These are phyloP conservation scores for Suillus sp. DNA, from an alignment of 768 basidiomycete species.

Conservation along the genomic window DNA sequence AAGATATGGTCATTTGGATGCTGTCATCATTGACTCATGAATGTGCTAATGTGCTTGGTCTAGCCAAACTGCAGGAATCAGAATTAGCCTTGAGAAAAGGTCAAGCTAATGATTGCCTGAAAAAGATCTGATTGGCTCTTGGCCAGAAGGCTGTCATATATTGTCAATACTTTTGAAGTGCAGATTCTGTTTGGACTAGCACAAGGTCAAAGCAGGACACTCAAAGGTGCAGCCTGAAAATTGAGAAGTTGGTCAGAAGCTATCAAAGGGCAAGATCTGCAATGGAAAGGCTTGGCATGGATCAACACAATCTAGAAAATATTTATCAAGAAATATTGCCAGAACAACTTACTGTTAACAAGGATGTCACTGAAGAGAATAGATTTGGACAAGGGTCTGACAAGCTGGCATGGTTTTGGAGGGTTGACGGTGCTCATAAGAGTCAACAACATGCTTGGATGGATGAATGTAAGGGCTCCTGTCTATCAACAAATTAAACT, in stretches of 20 bases:
- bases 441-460: constrained; percentile 6
- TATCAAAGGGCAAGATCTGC: constrained; percentile 8
- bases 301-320: not conserved
- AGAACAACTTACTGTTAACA: constrained; percentile 8
- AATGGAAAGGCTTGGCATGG: not conserved
- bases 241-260: constrained; percentile 1
- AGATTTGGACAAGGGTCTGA: constrained; percentile 13
- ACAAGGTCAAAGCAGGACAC: constrained; percentile 11
- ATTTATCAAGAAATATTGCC: constrained; percentile 8
- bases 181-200: constrained; percentile 1
- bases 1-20: not conserved
- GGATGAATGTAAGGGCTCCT: constrained; percentile 4
- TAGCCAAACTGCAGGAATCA: no score
- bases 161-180: constrained; percentile 9
- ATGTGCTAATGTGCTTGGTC: not conserved
- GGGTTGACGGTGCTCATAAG: not conserved
- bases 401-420: constrained; percentile 13
- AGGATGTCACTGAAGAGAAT: constrained; percentile 17
- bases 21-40: not conserved
- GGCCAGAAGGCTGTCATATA: no score
- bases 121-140: no score
- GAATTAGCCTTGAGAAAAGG: no score
- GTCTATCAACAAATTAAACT: not conserved
- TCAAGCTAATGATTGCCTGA: no score
- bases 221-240: not conserved